Evolutionary conservation across 495 filamentous ascomycete species (phyloP).

Genomic region (Penicillium daleae): DNA sequence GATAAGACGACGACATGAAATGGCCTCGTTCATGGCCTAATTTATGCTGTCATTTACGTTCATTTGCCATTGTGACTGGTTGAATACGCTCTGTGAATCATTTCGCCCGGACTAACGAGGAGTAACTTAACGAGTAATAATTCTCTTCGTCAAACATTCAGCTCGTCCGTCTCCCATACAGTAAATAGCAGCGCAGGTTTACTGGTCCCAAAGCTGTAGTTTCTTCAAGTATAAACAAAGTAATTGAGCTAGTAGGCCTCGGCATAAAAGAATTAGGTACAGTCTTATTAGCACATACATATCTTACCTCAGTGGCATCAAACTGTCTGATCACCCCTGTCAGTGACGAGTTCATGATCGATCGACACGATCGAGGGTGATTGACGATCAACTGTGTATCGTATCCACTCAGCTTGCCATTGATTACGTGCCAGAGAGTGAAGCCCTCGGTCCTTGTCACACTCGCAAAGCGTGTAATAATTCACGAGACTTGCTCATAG

Average conservation of each 20-base stretch:
- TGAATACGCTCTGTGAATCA: neutral
- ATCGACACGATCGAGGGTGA: conserved; percentile 25
- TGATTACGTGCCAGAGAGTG: conserved; percentile 1
- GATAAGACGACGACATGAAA: neutral
- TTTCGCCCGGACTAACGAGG: neutral
- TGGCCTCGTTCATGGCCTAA: too few relatives aligned
- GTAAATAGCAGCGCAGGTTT: neutral
- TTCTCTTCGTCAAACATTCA: neutral
- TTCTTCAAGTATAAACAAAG: conserved; percentile 3
- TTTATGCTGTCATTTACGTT: neutral
- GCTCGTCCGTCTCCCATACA: neutral
- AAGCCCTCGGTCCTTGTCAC: conserved; percentile 6
- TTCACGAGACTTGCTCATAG: neutral
- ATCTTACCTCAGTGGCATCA: conserved; percentile 7
- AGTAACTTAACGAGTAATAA: neutral
- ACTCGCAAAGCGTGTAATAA: neutral
- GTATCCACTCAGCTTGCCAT: conserved; percentile 8
- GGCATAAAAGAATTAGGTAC: neutral
- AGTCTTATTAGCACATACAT: conserved; percentile 11
- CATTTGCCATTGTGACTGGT: neutral
- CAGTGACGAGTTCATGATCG: conserved; percentile 26
- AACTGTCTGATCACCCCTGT: conserved; percentile 30
- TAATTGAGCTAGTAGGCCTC: neutral
- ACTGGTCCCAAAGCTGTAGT: neutral
- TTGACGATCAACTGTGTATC: conserved; percentile 17